Conservation (phyloP, 208 protist genomes). For the Trichomonas tenax region DNA sequence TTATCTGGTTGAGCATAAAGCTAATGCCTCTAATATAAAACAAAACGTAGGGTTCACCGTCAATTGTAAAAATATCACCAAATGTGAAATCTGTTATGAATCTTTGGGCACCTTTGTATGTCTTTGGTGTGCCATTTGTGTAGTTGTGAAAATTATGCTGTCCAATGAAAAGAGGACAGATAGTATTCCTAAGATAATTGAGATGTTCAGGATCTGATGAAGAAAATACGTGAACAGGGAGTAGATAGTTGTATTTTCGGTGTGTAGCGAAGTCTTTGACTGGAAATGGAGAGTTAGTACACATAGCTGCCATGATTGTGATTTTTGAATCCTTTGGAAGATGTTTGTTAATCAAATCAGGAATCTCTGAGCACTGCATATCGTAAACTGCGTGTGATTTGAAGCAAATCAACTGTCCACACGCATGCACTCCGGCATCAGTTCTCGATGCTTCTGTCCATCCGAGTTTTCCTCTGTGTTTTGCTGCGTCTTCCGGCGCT, state of each 20-base stretch:
- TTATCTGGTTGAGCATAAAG: neutral
- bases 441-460: conserved; percentile 6
- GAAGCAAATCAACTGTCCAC: neutral
- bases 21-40: neutral
- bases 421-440: neutral
- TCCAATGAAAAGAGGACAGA: neutral
- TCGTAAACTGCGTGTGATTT: neutral
- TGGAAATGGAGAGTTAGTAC: neutral
- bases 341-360: neutral
- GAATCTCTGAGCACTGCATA: neutral
- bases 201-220: neutral
- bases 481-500: neutral
- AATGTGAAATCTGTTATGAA: neutral
- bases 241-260: neutral
- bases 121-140: neutral
- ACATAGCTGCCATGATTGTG: neutral
- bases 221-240: neutral
- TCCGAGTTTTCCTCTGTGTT: neutral
- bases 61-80: neutral
- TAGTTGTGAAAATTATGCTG: neutral
- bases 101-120: neutral
- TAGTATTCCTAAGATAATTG: neutral
- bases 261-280: neutral
- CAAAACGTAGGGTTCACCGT: neutral
- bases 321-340: neutral